Evolutionary conservation across 2,329 filamentous ascomycete species (phyloP).

Genomic region (Tolypocladium album): DNA sequence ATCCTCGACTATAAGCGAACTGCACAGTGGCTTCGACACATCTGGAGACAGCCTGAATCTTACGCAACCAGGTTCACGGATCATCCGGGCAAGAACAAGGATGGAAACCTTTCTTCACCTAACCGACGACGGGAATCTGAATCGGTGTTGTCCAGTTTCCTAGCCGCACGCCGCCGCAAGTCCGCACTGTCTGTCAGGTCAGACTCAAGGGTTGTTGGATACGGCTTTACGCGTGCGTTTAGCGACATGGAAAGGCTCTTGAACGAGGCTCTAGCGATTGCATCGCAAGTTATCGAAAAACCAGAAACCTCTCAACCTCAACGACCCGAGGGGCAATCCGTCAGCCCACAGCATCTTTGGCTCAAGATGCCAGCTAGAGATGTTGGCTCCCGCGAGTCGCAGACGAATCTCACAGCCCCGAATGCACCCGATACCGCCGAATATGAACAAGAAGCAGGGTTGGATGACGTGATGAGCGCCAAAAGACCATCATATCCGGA

Average conservation of each 20-base stretch:
- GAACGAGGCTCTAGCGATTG: slow-evolving; percentile 32
- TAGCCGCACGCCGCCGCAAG: slow-evolving; percentile 7
- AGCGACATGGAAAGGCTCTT: slow-evolving; percentile 35
- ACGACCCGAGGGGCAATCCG: slow-evolving; percentile 6
- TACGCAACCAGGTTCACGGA: slow-evolving; percentile 17
- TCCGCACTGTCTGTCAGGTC: slow-evolving; percentile 10
- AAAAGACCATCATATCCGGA: slow-evolving; percentile 10
- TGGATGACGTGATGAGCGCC: background rate
- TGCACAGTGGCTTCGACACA: slow-evolving; percentile 20
- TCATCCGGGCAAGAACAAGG: slow-evolving; percentile 8
- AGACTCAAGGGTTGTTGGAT: slow-evolving; percentile 13
- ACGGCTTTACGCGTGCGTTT: slow-evolving; percentile 24
- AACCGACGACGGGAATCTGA: slow-evolving; percentile 12
- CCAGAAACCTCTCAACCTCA: slow-evolving; percentile 11
- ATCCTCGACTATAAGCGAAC: slow-evolving; percentile 22
- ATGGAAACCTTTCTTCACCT: slow-evolving; percentile 2
- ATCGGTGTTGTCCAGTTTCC: slow-evolving; percentile 7
- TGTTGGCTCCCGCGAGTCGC: background rate
- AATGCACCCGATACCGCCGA: slow-evolving; percentile 5
- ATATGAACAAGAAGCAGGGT: slow-evolving; percentile 1
- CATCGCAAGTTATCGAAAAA: slow-evolving; percentile 25
- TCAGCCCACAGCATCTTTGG: slow-evolving; percentile 4
- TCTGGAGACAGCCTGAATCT: slow-evolving; percentile 15
- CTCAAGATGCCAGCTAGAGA: slow-evolving; percentile 1
- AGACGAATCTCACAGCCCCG: slow-evolving; percentile 1